Percentiles rank a stretch among this genome's conserved stretches.
These are phyloP conservation scores for Ustilago cynodontis DNA, from an alignment of 1,284 basidiomycete genomes.

Conservation along the genomic window DNA sequence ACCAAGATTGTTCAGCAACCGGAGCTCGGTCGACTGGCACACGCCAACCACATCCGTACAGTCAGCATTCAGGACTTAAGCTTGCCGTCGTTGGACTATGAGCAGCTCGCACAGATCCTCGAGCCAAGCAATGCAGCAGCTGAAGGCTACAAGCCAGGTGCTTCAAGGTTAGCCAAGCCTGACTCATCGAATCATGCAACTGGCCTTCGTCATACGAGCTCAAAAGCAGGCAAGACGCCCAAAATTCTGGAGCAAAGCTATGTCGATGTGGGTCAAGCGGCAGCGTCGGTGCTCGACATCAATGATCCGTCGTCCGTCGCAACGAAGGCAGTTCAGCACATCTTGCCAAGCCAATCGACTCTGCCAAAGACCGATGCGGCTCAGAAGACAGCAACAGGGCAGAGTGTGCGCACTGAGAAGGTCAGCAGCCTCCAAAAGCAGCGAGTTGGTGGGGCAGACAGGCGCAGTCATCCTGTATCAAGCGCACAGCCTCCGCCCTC, in stretches of 20 bases:
- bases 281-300: conserved; percentile 52
- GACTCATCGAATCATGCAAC: neutral
- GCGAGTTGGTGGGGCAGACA: neutral
- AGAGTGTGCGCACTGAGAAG: neutral
- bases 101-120: conserved; percentile 47
- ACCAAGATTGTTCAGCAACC: conserved; percentile 24
- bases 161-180: conserved; percentile 9
- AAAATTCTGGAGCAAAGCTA: conserved; percentile 57
- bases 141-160: conserved; percentile 34
- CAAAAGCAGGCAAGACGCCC: conserved; percentile 3
- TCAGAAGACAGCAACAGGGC: neutral
- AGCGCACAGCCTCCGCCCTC: conserved; percentile 27
- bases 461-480: neutral
- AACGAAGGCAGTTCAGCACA: neutral
- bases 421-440: conserved; percentile 26
- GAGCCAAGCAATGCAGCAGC: conserved; percentile 42
- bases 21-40: conserved; percentile 38
- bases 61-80: conserved; percentile 40
- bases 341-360: neutral
- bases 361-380: neutral
- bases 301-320: conserved; percentile 22
- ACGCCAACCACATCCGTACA: conserved; percentile 29
- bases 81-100: conserved; percentile 38
- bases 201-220: neutral
- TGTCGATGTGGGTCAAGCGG: conserved; percentile 53